phyloP scores from a whole-genome alignment of 805 yeast genomes.

The Teunomyces stri region DNA sequence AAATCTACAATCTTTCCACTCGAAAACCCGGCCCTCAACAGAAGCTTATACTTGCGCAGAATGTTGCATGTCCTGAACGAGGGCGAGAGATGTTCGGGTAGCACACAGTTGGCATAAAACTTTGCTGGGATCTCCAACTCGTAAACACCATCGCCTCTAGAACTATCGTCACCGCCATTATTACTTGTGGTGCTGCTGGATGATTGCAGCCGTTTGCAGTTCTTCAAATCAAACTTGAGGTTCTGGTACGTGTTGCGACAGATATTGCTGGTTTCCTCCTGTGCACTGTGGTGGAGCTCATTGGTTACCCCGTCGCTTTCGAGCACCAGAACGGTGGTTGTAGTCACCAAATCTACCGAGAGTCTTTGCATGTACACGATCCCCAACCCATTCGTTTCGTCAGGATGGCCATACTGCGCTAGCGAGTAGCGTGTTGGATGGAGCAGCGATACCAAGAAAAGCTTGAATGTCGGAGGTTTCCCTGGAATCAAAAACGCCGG shows the following conservation, averaged over 20 bases:
- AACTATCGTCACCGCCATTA: neutral
- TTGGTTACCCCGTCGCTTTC: constrained; percentile 10
- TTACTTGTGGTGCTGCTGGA: constrained; percentile 20
- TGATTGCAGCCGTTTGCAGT: constrained; percentile 26
- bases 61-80: constrained; percentile 58
- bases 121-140: constrained; percentile 46
- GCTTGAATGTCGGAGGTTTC: constrained; percentile 32
- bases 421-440: constrained; percentile 31
- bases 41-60: constrained; percentile 40
- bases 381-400: constrained; percentile 48
- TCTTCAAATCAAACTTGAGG: constrained; percentile 38
- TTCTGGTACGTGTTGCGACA: constrained; percentile 35
- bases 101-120: constrained; percentile 36
- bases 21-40: constrained; percentile 28
- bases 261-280: constrained; percentile 22
- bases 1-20: constrained; percentile 22
- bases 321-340: constrained; percentile 23
- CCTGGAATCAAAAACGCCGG: constrained; percentile 49
- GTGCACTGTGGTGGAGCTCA: constrained; percentile 26
- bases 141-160: constrained; percentile 17
- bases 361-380: constrained; percentile 43
- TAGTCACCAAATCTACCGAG: constrained; percentile 26
- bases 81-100: constrained; percentile 53
- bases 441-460: constrained; percentile 27
- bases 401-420: constrained; percentile 30